These are phyloP conservation scores for Protostelium mycophagum DNA, from an alignment of 78 protist genomes.

Conservation along the genomic window DNA sequence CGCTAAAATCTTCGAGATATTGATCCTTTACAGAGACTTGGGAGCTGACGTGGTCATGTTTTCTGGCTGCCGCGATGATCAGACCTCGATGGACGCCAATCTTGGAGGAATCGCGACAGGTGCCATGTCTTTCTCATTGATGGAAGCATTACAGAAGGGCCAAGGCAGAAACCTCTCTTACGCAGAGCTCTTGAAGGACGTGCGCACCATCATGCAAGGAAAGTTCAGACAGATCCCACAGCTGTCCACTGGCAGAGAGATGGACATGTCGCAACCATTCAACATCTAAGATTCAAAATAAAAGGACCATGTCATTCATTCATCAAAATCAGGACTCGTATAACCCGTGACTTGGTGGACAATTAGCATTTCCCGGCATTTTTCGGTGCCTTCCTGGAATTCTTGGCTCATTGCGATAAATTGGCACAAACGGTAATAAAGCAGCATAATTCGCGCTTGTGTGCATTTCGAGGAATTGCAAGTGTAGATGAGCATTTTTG, in stretches of 20 bases:
- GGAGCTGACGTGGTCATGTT: constrained; percentile 5
- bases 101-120: background rate
- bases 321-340: no score
- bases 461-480: no score
- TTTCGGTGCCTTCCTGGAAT: no score
- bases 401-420: no score
- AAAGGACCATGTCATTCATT: background rate
- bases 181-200: background rate
- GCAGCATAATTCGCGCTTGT: no score
- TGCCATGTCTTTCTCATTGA: constrained; percentile 5
- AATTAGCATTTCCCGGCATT: no score
- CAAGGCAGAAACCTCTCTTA: background rate
- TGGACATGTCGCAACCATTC: background rate
- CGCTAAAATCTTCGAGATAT: no score
- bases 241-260: constrained; percentile 4
- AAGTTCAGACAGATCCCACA: constrained; percentile 12
- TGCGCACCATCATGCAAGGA: background rate
- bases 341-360: no score
- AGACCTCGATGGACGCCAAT: background rate
- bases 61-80: constrained; percentile 7
- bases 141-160: background rate
- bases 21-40: no score
- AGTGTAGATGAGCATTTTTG: no score
- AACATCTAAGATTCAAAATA: background rate
- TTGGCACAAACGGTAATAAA: no score